phyloP scores from a whole-genome alignment of 129 eudicot species.

The Mikania micrantha region DNA sequence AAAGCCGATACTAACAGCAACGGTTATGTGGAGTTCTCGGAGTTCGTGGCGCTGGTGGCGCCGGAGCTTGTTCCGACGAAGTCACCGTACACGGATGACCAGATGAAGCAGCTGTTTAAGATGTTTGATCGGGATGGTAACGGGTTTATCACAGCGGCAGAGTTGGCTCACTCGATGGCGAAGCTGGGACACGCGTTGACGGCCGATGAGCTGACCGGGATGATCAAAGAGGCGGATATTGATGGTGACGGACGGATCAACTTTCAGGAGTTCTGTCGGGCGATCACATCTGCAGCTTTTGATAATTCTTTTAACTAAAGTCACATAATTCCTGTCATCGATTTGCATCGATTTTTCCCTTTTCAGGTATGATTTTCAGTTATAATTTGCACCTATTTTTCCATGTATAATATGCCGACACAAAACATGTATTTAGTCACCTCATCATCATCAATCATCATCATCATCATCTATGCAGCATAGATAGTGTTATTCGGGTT shows the following conservation, averaged over 20 bases:
- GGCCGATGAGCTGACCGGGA: slow-evolving; percentile 84
- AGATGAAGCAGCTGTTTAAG: slow-evolving; percentile 65
- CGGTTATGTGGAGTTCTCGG: slow-evolving; percentile 82
- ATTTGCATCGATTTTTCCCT: neutral
- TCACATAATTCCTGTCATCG: neutral
- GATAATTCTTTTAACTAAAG: slow-evolving; percentile 71
- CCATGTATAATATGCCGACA: no score
- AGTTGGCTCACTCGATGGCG: slow-evolving; percentile 93
- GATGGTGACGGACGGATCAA: slow-evolving; percentile 95
- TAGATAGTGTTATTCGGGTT: no score
- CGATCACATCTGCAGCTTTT: slow-evolving; percentile 92
- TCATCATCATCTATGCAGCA: no score
- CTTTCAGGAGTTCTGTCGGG: slow-evolving; percentile 76
- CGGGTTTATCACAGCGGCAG: slow-evolving; percentile 79
- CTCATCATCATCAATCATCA: no score
- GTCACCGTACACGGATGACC: slow-evolving; percentile 88
- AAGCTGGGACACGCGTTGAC: slow-evolving; percentile 89
- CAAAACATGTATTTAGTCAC: no score
- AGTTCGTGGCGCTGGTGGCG: slow-evolving; percentile 82
- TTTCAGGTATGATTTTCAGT: slow-evolving; percentile 20
- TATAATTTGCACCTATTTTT: neutral
- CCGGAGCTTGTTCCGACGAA: slow-evolving; percentile 83
- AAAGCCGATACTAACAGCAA: slow-evolving; percentile 86
- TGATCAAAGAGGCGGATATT: slow-evolving; percentile 87
- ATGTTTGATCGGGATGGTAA: slow-evolving; percentile 93